A percentile compares a stretch with the other conserved stretches of the same genome.
These are phyloP conservation scores for Magnusiomyces ingens DNA, from an alignment of 1,139 yeast species.

Conservation along the genomic window DNA sequence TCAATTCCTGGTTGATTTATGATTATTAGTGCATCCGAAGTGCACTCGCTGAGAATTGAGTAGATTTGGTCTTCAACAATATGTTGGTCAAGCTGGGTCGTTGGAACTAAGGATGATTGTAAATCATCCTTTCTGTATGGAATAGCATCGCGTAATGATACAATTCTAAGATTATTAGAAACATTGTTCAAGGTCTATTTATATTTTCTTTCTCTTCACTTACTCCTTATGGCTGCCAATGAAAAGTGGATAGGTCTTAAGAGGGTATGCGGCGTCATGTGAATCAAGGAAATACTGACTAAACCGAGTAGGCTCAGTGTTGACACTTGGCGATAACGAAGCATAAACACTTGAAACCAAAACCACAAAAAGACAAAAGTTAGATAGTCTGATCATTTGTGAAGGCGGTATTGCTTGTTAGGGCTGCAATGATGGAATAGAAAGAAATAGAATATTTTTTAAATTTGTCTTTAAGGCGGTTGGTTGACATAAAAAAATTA, in stretches of 20 bases:
- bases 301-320: slow-evolving; percentile 2
- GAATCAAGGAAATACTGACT: slow-evolving; percentile 4
- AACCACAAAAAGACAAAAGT: neutral
- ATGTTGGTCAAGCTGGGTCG: slow-evolving; percentile 5
- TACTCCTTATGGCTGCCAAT: slow-evolving; percentile 25
- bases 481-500: no score
- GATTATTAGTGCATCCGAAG: slow-evolving; percentile 62
- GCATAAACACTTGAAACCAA: neutral
- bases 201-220: slow-evolving; percentile 9
- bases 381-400: no score
- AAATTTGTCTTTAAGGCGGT: no score
- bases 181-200: neutral
- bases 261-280: slow-evolving; percentile 2
- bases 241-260: slow-evolving; percentile 22
- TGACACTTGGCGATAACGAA: neutral
- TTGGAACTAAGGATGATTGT: slow-evolving; percentile 1
- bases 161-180: slow-evolving; percentile 21
- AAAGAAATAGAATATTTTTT: no score
- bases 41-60: slow-evolving; percentile 51
- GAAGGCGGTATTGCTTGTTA: no score
- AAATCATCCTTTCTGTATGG: slow-evolving; percentile 28
- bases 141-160: slow-evolving; percentile 27
- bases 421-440: no score
- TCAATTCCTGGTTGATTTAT: slow-evolving; percentile 65
- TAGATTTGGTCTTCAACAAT: slow-evolving; percentile 38